Percentiles rank a stretch among this genome's conserved stretches.
phyloP scores from a whole-genome alignment of 805 yeast species.

The Metschnikowia noctiluminum region DNA sequence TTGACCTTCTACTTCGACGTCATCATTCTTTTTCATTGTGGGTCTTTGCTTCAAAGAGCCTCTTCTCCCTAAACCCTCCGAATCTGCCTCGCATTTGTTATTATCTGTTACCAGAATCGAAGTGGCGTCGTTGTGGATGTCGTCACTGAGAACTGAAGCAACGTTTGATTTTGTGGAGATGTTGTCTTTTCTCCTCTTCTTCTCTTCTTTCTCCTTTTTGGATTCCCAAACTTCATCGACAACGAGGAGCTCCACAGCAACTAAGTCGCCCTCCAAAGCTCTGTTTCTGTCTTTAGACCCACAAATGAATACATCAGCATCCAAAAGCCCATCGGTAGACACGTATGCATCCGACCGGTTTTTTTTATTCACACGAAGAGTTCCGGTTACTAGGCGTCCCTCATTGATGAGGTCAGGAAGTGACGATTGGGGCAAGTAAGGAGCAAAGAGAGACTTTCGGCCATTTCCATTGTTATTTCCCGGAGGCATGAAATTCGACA shows the following conservation, averaged over 20 bases:
- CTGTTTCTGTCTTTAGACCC: slow-evolving; percentile 98
- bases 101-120: slow-evolving; percentile 43
- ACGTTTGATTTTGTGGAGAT: slow-evolving; percentile 33
- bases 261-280: slow-evolving; percentile 94
- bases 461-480: slow-evolving; percentile 37
- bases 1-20: slow-evolving; percentile 98
- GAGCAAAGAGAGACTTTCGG: slow-evolving; percentile 87
- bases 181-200: slow-evolving; percentile 82
- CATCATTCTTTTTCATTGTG: slow-evolving; percentile 95
- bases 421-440: slow-evolving; percentile 90
- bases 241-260: slow-evolving; percentile 88
- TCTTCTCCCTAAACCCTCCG: slow-evolving; percentile 53
- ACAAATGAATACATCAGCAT: slow-evolving; percentile 95
- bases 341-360: slow-evolving; percentile 98
- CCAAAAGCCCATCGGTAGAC: slow-evolving; percentile 92
- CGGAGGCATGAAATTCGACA: slow-evolving; percentile 36
- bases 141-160: slow-evolving; percentile 51
- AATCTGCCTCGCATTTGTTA: slow-evolving; percentile 32
- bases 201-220: slow-evolving; percentile 94
- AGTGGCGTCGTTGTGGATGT: slow-evolving; percentile 78
- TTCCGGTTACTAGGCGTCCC: slow-evolving; percentile 90
- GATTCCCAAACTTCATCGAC: slow-evolving; percentile 98
- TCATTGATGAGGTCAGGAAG: slow-evolving; percentile 86
- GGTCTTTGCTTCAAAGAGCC: slow-evolving; percentile 95
- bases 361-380: slow-evolving; percentile 89